A percentile compares a stretch with the other conserved stretches of the same genome.
Conservation (phyloP, 2,329 filamentous ascomycete species). For the Cladosporium cucumerinum region DNA sequence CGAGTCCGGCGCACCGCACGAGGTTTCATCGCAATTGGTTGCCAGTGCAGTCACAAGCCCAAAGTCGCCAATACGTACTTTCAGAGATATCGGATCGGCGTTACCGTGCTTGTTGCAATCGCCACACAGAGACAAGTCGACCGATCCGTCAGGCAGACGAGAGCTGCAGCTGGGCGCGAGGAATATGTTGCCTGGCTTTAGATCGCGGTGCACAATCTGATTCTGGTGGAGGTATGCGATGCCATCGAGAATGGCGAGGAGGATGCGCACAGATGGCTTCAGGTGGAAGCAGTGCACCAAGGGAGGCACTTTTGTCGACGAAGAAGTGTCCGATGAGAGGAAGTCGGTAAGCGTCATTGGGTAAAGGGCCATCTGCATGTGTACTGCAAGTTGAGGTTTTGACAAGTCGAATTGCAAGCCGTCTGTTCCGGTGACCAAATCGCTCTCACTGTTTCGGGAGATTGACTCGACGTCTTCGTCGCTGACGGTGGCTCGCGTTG, state of each 20-base stretch:
- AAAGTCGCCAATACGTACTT: constrained; percentile 65
- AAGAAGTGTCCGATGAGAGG: constrained; percentile 33
- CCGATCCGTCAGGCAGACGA: constrained; percentile 36
- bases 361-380: constrained; percentile 67
- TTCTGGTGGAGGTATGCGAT: constrained; percentile 62
- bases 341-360: constrained; percentile 61
- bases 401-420: constrained; percentile 7
- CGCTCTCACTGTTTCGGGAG: constrained; percentile 22
- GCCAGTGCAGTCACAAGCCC: constrained; percentile 60
- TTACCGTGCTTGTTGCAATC: constrained; percentile 38
- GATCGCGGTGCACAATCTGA: constrained; percentile 62
- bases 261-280: constrained; percentile 53
- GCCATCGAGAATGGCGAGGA: constrained; percentile 60
- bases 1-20: background rate
- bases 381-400: constrained; percentile 47
- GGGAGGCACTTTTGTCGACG: constrained; percentile 16
- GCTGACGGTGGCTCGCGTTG: constrained; percentile 22
- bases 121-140: constrained; percentile 47
- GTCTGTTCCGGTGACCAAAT: constrained; percentile 11
- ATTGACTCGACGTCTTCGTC: constrained; percentile 50
- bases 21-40: constrained; percentile 20
- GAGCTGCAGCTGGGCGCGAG: constrained; percentile 46
- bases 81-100: constrained; percentile 23
- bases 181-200: constrained; percentile 68
- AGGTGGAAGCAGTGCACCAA: constrained; percentile 62